Percentiles rank a stretch among this genome's conserved stretches.
Conservation (phyloP, 495 filamentous ascomycete genomes). For the Lindgomyces ingoldianus region DNA sequence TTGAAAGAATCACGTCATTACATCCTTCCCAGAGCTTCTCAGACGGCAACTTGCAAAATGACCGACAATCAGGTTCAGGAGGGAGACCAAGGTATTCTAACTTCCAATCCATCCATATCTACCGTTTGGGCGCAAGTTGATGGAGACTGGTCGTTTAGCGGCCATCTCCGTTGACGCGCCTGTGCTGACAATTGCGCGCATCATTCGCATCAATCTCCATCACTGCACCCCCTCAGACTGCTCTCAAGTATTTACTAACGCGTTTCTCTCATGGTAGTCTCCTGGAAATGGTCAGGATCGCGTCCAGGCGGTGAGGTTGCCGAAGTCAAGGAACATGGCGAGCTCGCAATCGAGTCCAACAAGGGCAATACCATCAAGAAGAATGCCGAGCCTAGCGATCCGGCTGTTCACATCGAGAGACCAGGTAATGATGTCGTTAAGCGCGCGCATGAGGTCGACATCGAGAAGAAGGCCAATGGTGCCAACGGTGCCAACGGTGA, state of each 20-base stretch:
- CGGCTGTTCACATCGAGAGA: slow-evolving; percentile 58
- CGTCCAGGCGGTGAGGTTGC: slow-evolving; percentile 57
- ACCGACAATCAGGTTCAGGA: slow-evolving; percentile 47
- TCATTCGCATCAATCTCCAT: neutral
- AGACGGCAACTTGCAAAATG: slow-evolving; percentile 37
- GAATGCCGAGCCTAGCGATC: slow-evolving; percentile 58
- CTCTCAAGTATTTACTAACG: neutral
- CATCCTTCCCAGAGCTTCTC: neutral
- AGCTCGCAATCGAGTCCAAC: slow-evolving; percentile 59
- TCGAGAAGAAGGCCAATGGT: slow-evolving; percentile 38
- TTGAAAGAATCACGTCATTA: slow-evolving; percentile 26
- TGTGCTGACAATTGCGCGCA: slow-evolving; percentile 5
- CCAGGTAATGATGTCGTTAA: slow-evolving; percentile 67
- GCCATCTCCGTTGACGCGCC: slow-evolving; percentile 7
- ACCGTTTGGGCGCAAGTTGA: slow-evolving; percentile 1
- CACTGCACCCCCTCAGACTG: neutral
- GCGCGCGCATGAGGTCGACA: slow-evolving; percentile 54
- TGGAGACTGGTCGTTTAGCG: neutral
- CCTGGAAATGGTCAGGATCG: slow-evolving; percentile 59
- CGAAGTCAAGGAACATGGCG: slow-evolving; percentile 60
- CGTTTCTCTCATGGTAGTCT: slow-evolving; percentile 47
- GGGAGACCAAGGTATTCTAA: slow-evolving; percentile 50
- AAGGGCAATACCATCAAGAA: slow-evolving; percentile 63
- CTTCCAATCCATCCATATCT: neutral
- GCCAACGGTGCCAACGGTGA: slow-evolving; percentile 36